A percentile compares a stretch with the other conserved stretches of the same genome.
phyloP scores from a whole-genome alignment of 2,329 filamentous ascomycete genomes.

The Nakataea oryzae region DNA sequence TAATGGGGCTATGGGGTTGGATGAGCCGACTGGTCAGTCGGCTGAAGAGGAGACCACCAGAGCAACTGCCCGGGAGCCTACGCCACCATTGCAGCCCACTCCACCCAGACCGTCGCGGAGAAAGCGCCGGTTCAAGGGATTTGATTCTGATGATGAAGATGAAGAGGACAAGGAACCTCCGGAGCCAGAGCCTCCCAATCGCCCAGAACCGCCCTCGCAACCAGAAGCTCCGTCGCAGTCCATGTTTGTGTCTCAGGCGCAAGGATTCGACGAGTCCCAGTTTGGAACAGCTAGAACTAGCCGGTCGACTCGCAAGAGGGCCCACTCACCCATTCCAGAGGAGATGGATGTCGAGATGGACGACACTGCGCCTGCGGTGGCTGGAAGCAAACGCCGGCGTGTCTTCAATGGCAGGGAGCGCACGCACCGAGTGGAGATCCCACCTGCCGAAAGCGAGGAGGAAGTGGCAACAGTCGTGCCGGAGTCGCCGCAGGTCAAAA shows the following conservation, averaged over 20 bases:
- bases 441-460: constrained; percentile 7
- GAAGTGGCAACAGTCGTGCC: constrained; percentile 7
- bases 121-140: constrained; percentile 58
- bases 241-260: constrained; percentile 47
- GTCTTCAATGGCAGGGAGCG: constrained; percentile 39
- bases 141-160: constrained; percentile 40
- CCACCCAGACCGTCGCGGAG: constrained; percentile 3
- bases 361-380: constrained; percentile 63
- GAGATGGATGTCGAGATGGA: constrained; percentile 52
- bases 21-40: constrained; percentile 12
- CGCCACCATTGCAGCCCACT: not conserved
- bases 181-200: constrained; percentile 2
- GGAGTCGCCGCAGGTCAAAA: constrained; percentile 10
- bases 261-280: constrained; percentile 12
- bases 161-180: constrained; percentile 18
- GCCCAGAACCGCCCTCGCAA: not conserved
- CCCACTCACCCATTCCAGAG: constrained; percentile 26
- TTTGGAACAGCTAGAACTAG: constrained; percentile 8
- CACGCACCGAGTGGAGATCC: not conserved
- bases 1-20: constrained; percentile 14
- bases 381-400: constrained; percentile 68
- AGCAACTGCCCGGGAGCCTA: constrained; percentile 4
- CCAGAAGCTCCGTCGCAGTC: constrained; percentile 23
- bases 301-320: constrained; percentile 32
- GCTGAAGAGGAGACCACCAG: constrained; percentile 5